Conservation (phyloP, 495 filamentous ascomycete species). For the Massariosphaeria phaeospora region DNA sequence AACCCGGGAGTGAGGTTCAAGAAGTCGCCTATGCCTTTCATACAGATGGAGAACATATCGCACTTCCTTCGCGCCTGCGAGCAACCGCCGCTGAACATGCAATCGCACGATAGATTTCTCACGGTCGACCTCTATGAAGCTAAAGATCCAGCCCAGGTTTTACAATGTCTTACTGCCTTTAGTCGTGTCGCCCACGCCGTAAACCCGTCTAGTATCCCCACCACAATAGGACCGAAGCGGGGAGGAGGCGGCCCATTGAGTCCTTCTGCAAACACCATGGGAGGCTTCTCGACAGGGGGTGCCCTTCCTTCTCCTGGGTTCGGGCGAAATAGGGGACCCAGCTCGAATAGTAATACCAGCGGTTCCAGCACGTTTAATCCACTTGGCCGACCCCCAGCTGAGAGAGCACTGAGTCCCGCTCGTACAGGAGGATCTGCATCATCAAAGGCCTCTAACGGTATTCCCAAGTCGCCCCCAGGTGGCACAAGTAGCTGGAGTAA, state of each 20-base stretch:
- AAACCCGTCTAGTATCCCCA: slow-evolving; percentile 67
- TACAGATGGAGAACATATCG: slow-evolving; percentile 99
- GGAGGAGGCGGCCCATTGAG: slow-evolving; percentile 51
- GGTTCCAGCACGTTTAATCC: slow-evolving; percentile 47
- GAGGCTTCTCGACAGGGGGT: slow-evolving; percentile 43
- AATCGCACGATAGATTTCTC: slow-evolving; percentile 90
- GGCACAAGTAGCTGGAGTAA: slow-evolving; percentile 87
- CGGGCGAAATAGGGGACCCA: slow-evolving; percentile 56
- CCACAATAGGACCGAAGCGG: slow-evolving; percentile 63
- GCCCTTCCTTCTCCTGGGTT: slow-evolving; percentile 32
- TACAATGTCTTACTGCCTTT: slow-evolving; percentile 89
- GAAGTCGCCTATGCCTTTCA: slow-evolving; percentile 87
- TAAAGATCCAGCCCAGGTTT: slow-evolving; percentile 94
- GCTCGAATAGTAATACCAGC: slow-evolving; percentile 62
- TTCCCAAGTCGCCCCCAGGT: slow-evolving; percentile 43
- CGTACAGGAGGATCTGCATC: slow-evolving; percentile 43
- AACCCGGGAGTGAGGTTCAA: slow-evolving; percentile 76
- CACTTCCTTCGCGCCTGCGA: slow-evolving; percentile 89
- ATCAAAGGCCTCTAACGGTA: slow-evolving; percentile 37
- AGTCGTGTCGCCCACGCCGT: slow-evolving; percentile 77
- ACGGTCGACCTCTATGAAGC: slow-evolving; percentile 95
- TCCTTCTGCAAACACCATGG: slow-evolving; percentile 62
- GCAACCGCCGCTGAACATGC: slow-evolving; percentile 74
- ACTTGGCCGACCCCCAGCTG: slow-evolving; percentile 28
- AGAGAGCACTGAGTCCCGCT: slow-evolving; percentile 52